These are phyloP conservation scores for Lachnellula occidentalis DNA, from an alignment of 2,329 filamentous ascomycete species.

Conservation along the genomic window DNA sequence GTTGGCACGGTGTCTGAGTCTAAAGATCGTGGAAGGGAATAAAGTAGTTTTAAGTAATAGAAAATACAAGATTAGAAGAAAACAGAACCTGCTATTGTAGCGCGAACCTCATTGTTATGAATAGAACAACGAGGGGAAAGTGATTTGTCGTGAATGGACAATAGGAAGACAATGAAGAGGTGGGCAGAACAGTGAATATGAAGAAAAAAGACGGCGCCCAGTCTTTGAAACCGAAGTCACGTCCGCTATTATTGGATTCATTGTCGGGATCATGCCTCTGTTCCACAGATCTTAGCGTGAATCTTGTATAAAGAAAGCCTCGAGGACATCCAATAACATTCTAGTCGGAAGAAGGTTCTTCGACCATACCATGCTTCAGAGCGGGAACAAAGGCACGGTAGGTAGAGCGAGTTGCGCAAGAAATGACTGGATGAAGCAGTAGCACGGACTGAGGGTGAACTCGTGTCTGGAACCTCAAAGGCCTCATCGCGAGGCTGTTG, in stretches of 20 bases:
- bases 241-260: slow-evolving; percentile 6
- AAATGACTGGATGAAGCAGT: slow-evolving; percentile 21
- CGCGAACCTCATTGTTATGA: slow-evolving; percentile 18
- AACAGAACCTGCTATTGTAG: slow-evolving; percentile 15
- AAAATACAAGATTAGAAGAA: slow-evolving; percentile 7
- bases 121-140: slow-evolving; percentile 17
- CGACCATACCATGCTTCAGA: slow-evolving; percentile 15
- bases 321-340: slow-evolving; percentile 13
- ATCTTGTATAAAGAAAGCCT: slow-evolving; percentile 13
- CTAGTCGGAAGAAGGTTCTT: slow-evolving; percentile 9
- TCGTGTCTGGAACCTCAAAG: slow-evolving; percentile 15
- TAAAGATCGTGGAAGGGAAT: slow-evolving; percentile 18
- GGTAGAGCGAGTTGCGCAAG: slow-evolving; percentile 7
- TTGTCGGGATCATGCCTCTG: slow-evolving; percentile 16
- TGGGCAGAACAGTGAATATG: slow-evolving; percentile 16
- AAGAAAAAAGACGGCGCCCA: slow-evolving; percentile 16
- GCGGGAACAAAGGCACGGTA: slow-evolving; percentile 6
- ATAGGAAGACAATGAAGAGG: slow-evolving; percentile 18
- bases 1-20: slow-evolving; percentile 10
- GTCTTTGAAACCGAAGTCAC: slow-evolving; percentile 9
- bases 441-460: slow-evolving; percentile 3
- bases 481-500: slow-evolving; percentile 16
- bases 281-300: slow-evolving; percentile 12
- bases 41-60: slow-evolving; percentile 5
- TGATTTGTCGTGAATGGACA: slow-evolving; percentile 19